These are phyloP conservation scores for Aspergillus phoenicis DNA, from an alignment of 2,329 filamentous ascomycete genomes.

Conservation along the genomic window DNA sequence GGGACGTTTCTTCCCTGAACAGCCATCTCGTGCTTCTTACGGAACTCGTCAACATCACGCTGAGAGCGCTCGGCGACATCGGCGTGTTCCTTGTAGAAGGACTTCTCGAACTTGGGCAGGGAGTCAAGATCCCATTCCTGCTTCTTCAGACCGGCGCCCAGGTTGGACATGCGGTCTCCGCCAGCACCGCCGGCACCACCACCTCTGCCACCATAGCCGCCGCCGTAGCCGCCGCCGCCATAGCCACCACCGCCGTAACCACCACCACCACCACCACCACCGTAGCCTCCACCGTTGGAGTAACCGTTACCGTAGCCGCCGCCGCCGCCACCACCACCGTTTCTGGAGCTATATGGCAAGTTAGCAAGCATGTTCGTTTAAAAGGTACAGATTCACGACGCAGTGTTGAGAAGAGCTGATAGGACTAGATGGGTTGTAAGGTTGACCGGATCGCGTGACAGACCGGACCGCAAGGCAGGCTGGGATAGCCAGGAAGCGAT, in stretches of 20 bases:
- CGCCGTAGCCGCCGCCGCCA: conserved; percentile 36
- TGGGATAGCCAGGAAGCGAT: neutral
- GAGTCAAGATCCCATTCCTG: conserved; percentile 80
- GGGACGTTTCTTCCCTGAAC: conserved; percentile 79
- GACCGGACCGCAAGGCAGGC: neutral
- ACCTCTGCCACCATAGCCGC: conserved; percentile 35
- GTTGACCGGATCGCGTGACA: neutral
- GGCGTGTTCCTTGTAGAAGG: conserved; percentile 95
- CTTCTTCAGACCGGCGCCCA: conserved; percentile 83
- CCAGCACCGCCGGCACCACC: conserved; percentile 61
- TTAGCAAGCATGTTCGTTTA: conserved; percentile 16
- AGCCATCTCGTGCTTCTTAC: conserved; percentile 80
- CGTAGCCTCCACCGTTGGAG: conserved; percentile 41
- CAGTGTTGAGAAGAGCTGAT: neutral
- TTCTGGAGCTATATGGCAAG: conserved; percentile 33
- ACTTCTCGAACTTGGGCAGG: conserved; percentile 97
- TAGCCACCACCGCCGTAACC: conserved; percentile 29
- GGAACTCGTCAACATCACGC: conserved; percentile 84
- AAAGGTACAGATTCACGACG: neutral
- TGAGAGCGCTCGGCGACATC: conserved; percentile 73
- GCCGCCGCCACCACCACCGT: conserved; percentile 52
- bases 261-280: conserved; percentile 41
- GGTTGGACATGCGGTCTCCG: conserved; percentile 91
- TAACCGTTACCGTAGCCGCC: conserved; percentile 55
- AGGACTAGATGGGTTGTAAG: neutral